phyloP scores from a whole-genome alignment of 129 eudicot genomes.

The Artemisia annua region DNA sequence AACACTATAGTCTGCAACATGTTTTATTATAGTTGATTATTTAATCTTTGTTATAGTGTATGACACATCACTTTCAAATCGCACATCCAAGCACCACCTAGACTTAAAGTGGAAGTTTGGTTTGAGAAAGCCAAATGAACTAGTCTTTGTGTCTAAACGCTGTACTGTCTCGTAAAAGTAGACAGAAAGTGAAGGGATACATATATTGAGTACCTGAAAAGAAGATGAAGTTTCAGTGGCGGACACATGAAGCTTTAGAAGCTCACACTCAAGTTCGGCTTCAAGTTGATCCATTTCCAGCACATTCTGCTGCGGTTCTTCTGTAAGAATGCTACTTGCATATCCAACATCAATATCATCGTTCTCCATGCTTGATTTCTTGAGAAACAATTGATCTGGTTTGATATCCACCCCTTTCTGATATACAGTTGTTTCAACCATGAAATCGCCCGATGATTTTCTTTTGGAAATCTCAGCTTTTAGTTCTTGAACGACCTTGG shows the following conservation, averaged over 20 bases:
- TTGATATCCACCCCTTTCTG: constrained; percentile 18
- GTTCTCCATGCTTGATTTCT: neutral
- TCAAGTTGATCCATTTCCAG: constrained; percentile 75
- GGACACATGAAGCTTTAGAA: constrained; percentile 66
- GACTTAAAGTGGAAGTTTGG: neutral
- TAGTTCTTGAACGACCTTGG: constrained; percentile 67
- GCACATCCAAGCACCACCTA: neutral
- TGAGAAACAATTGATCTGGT: constrained; percentile 1
- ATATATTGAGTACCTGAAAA: constrained; percentile 32
- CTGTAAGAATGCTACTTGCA: constrained; percentile 59
- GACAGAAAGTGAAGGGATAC: no score
- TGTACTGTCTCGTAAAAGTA: no score
- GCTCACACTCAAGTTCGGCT: constrained; percentile 81
- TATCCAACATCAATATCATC: constrained; percentile 44
- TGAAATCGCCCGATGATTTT: constrained; percentile 30
- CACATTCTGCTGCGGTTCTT: constrained; percentile 50
- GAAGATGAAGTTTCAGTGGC: constrained; percentile 29
- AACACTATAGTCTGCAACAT: no score
- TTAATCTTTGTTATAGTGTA: no score
- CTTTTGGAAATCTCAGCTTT: constrained; percentile 60
- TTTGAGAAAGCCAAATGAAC: neutral
- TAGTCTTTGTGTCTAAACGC: neutral
- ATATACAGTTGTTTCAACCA: constrained; percentile 16
- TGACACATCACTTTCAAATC: no score
- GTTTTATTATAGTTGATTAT: no score